Base-by-base conservation (phyloP, 768 basidiomycete species). In the Brasilioporus rufonigricans region DNA sequence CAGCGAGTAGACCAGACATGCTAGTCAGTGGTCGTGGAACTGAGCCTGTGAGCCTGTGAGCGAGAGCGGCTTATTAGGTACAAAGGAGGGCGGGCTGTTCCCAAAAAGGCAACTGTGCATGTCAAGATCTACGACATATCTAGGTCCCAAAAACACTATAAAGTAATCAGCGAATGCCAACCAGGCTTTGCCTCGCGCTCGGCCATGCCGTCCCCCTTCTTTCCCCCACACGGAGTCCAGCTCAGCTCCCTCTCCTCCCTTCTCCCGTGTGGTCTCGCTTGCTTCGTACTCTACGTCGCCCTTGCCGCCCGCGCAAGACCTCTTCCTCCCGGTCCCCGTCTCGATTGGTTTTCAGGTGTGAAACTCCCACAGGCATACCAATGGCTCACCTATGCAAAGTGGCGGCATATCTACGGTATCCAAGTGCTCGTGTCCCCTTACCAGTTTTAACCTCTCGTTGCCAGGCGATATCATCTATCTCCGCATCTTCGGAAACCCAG, bases 1-100 rank as follows among this genome's bases (percentile, higher is more conserved):
- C 83, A 44, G 76, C 76, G 48, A 86, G 76, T 33, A 82, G 80
- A 66, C 76, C 80, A 39, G 76, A 67, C 54, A 75, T 61, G 54
- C 32, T 31, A n/a, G n/a, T n/a, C n/a, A n/a, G n/a, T n/a, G 12
- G 27, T n/a, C 40, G 40, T 23, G 41, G 19, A 40, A 19, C 5
- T 40, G 21, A 36, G 18, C 40, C 11, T 24, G 21, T 11, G n/a
- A n/a, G n/a, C n/a, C n/a, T n/a, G 21, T 13, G 31, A 13, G 41
- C 21, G 12, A 44, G 12, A 3, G 44, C 27, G 14, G 32, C 32
- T 8, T 23, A 36, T 14, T n/a, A 24, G 4, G 35, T 26, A 56
- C 45, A 57, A 44, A 23, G 29, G 33, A 24, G 23, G 2, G 21
- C 40, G 13, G 31, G 6, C 0, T 27, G 3, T 26, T 10, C 39